These are phyloP conservation scores for Podospora comata DNA, from an alignment of 495 filamentous ascomycete genomes.

Conservation along the genomic window DNA sequence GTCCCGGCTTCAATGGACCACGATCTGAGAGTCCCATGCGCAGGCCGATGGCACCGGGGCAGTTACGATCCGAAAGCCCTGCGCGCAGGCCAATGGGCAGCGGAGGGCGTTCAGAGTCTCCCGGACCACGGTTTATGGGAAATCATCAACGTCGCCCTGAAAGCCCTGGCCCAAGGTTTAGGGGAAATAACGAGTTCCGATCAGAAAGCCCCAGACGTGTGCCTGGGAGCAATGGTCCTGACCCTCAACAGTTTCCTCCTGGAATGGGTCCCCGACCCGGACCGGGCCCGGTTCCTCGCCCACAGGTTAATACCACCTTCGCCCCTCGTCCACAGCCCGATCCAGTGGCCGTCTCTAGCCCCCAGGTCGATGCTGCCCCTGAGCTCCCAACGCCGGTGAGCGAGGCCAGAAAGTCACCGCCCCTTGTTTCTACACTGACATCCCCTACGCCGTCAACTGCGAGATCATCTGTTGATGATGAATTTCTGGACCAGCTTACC, in stretches of 20 bases:
- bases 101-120: slow-evolving; percentile 2
- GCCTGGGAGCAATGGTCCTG: not conserved
- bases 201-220: not conserved
- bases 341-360: not conserved
- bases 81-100: not conserved
- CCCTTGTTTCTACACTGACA: slow-evolving; percentile 14
- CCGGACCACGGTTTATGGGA: slow-evolving; percentile 1
- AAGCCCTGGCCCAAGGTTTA: slow-evolving; percentile 10
- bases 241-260: not conserved
- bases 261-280: not conserved
- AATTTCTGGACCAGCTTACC: slow-evolving; percentile 25
- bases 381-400: not conserved
- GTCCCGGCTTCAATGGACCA: slow-evolving; percentile 3
- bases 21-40: slow-evolving; percentile 13
- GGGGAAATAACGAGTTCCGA: not conserved
- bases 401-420: not conserved
- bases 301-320: not conserved
- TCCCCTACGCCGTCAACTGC: slow-evolving; percentile 20
- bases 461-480: slow-evolving; percentile 21
- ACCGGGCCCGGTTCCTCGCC: not conserved
- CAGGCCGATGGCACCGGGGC: not conserved
- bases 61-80: slow-evolving; percentile 8
- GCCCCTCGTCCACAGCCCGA: not conserved
- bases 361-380: not conserved
- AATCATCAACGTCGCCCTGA: slow-evolving; percentile 1